Percentiles rank a stretch among this genome's conserved stretches.
phyloP scores from a whole-genome alignment of 2,329 filamentous ascomycete species.

The Colletotrichum tropicale region DNA sequence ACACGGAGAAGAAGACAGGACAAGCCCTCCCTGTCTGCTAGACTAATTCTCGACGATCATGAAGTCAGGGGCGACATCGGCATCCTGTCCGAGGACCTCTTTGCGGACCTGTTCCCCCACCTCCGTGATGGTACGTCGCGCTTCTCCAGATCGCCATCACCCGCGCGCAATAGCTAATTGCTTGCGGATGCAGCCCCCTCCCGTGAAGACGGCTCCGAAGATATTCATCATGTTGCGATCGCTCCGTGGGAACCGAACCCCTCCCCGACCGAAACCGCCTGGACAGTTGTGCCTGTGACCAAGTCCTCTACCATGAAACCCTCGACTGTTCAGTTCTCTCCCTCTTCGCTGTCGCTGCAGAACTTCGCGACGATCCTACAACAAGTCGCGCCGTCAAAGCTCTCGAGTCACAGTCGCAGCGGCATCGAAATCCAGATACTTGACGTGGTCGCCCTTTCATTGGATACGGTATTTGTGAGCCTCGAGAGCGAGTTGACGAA shows the following conservation, averaged over 20 bases:
- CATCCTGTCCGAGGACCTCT: constrained; percentile 85
- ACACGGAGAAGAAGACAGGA: constrained; percentile 65
- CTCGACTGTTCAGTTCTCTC: constrained; percentile 81
- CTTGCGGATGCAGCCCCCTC: neutral
- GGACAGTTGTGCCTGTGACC: constrained; percentile 84
- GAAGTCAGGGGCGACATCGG: constrained; percentile 81
- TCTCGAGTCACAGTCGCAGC: constrained; percentile 72
- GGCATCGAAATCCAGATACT: constrained; percentile 85
- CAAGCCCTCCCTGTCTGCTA: constrained; percentile 78
- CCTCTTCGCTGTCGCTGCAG: constrained; percentile 75
- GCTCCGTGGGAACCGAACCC: constrained; percentile 72
- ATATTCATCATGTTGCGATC: constrained; percentile 70
- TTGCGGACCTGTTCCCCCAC: constrained; percentile 78
- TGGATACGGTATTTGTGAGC: constrained; percentile 87
- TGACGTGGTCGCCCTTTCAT: constrained; percentile 77
- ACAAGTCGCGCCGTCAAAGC: constrained; percentile 75
- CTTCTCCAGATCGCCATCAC: neutral
- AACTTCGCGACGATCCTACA: constrained; percentile 78
- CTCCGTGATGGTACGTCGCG: constrained; percentile 51
- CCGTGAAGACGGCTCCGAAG: constrained; percentile 30
- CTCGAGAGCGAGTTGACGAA: constrained; percentile 82
- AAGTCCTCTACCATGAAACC: constrained; percentile 69
- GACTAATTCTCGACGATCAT: constrained; percentile 83
- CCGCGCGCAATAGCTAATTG: neutral
- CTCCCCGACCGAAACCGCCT: constrained; percentile 67